Percentiles rank a stretch among this genome's conserved stretches.
These are phyloP conservation scores for Aureobasidium sp. DNA, from an alignment of 2,329 filamentous ascomycete species.

Conservation along the genomic window DNA sequence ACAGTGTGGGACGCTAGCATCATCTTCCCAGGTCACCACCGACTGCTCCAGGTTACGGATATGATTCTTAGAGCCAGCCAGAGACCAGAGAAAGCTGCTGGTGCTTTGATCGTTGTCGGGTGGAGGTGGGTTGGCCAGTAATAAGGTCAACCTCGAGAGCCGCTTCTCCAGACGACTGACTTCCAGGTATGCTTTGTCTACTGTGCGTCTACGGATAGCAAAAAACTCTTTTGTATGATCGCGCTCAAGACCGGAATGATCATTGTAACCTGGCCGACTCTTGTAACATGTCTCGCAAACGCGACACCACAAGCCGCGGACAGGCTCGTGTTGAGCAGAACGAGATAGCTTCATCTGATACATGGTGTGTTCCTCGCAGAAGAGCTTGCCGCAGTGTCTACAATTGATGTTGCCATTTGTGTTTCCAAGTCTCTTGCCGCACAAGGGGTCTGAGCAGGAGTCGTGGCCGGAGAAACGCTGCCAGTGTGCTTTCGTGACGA, in stretches of 20 bases:
- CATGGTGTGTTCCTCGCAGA: conserved; percentile 99
- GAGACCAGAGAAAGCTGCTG: conserved; percentile 62
- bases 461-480: conserved; percentile 80
- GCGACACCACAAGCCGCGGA: conserved; percentile 91
- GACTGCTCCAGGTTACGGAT: conserved; percentile 86
- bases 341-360: conserved; percentile 99
- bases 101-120: conserved; percentile 60
- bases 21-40: conserved; percentile 96
- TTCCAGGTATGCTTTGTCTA: conserved; percentile 89
- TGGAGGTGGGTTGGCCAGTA: conserved; percentile 80
- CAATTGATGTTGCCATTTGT: conserved; percentile 92
- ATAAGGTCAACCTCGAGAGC: conserved; percentile 86
- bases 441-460: conserved; percentile 87
- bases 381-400: conserved; percentile 90
- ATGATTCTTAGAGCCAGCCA: conserved; percentile 67
- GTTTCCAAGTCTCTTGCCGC: conserved; percentile 80
- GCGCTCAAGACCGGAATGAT: conserved; percentile 67
- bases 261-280: conserved; percentile 94
- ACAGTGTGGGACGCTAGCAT: conserved; percentile 80
- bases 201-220: conserved; percentile 74
- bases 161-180: conserved; percentile 92
- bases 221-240: conserved; percentile 80
- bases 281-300: conserved; percentile 99
- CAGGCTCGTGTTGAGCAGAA: conserved; percentile 88
- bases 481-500: conserved; percentile 92